Percentiles rank a stretch among this genome's conserved stretches.
These are phyloP conservation scores for Gossypioides kirkii DNA, from an alignment of 345 rosid genomes.

Conservation along the genomic window DNA sequence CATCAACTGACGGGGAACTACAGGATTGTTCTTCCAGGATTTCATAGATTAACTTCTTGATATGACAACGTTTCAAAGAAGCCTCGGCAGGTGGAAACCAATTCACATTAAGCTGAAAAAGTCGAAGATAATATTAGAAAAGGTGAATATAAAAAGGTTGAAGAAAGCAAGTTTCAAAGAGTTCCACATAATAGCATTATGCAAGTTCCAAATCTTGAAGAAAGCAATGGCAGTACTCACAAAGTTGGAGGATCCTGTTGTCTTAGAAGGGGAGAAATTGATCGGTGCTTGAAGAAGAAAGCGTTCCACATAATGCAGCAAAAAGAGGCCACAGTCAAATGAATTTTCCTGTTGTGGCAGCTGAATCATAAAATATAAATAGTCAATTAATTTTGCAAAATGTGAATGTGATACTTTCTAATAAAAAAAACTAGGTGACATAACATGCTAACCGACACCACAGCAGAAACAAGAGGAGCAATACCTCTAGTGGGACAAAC, in stretches of 20 bases:
- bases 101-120: constrained; percentile 59
- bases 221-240: constrained; percentile 45
- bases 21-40: constrained; percentile 43
- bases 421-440: neutral
- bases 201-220: neutral
- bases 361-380: constrained; percentile 34
- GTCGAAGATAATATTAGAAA: neutral
- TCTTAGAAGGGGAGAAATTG: constrained; percentile 56
- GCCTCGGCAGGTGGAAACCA: constrained; percentile 91
- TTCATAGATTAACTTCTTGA: constrained; percentile 58
- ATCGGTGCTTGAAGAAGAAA: constrained; percentile 70
- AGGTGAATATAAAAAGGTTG: neutral
- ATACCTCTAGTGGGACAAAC: constrained; percentile 81
- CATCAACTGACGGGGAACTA: constrained; percentile 27
- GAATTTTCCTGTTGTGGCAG: constrained; percentile 95
- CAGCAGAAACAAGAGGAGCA: constrained; percentile 12
- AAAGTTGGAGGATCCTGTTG: constrained; percentile 41
- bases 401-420: neutral
- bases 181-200: neutral
- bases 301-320: constrained; percentile 82
- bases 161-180: no score
- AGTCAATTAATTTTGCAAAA: neutral
- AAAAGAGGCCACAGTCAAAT: constrained; percentile 88
- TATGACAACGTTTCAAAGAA: constrained; percentile 63
- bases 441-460: neutral